Evolutionary conservation across 495 filamentous ascomycete species (phyloP), one percentile per base, ranked within the genome.

Genomic region (Podospora tetraspora): DNA sequence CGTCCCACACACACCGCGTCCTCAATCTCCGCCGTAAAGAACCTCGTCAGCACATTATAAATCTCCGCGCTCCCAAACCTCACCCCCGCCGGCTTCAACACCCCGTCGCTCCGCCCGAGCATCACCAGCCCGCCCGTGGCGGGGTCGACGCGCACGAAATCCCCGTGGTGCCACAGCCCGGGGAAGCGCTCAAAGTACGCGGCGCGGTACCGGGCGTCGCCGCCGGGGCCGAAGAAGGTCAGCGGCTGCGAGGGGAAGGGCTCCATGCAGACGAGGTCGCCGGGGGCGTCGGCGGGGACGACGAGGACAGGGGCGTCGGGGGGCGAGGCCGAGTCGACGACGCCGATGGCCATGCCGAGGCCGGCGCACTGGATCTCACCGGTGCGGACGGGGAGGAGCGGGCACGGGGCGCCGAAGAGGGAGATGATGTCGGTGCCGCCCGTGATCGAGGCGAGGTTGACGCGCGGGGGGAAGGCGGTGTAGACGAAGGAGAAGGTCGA

Each of bases 341-440:
- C 90, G 63, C 83, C 82, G 29, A 97, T 89, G 11, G 91, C 92
- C 95, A 99, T 97, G 19, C 93, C 95, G 3, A 99, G 87, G 21
- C 91, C 93, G 19, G 89, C 86, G 65, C 89, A 92, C 81, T 99
- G 95, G 62, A 99, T 93, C 73, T 99, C 93, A 43, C 95, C 94
- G 25, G 84, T 83, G 74, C 91, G 85, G 27, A 99, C 94, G 1
- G 95, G 93, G n/a, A 91, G 81, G 3, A 97, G 85, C 0, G 92
- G 92, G 63, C 89, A 93, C 0, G 93, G 90, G 0, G 90, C 90
- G 67, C 93, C 93, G 76, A 97, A 99, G 43, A 97, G 84, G 0
- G 93, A 97, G 68, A 97, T 89, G 72, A 99, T 97, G 77, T 97
- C 93, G 3, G 93, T 97, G 30, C 93, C 92, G 43, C 92, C 92